These are phyloP conservation scores for Sporobolomyces phaffii DNA, from an alignment of 768 basidiomycete species.

Conservation along the genomic window DNA sequence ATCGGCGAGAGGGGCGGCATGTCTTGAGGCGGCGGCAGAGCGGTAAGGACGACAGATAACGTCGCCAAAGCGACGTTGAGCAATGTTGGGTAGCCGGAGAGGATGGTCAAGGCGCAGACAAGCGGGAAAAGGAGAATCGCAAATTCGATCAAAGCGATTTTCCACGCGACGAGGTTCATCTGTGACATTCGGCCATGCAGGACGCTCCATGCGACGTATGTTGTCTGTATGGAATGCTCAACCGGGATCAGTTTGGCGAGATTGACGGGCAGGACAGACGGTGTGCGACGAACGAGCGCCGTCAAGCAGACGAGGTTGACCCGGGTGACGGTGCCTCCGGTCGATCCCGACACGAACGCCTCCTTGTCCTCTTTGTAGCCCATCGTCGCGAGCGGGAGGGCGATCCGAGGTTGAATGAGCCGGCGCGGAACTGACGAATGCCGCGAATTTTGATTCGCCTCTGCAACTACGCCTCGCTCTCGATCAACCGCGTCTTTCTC, in stretches of 20 bases:
- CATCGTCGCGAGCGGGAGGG: conserved; percentile 3
- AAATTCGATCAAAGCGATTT: conserved; percentile 55
- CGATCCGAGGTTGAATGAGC: background rate
- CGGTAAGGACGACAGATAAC: background rate
- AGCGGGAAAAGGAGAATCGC: conserved; percentile 65
- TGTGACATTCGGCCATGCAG: conserved; percentile 51
- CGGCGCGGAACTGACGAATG: too few species aligned
- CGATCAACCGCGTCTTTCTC: background rate
- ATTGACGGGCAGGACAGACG: background rate
- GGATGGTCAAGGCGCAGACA: conserved; percentile 72
- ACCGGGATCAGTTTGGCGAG: background rate
- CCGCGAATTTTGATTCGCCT: too few species aligned
- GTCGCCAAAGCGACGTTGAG: conserved; percentile 51
- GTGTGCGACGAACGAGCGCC: conserved; percentile 55
- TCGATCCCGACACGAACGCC: conserved; percentile 68
- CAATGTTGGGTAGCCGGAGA: conserved; percentile 56
- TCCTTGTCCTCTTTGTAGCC: conserved; percentile 73
- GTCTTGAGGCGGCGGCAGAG: background rate
- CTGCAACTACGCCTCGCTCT: background rate
- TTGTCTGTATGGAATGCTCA: conserved; percentile 52
- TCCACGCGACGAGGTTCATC: conserved; percentile 37
- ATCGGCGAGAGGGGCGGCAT: conserved; percentile 11
- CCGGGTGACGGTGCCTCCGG: conserved; percentile 63
- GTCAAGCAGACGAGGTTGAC: conserved; percentile 65
- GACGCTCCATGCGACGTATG: conserved; percentile 64